Base-by-base conservation (phyloP, 1,139 yeast species). In the Yamadazyma siamensis region DNA sequence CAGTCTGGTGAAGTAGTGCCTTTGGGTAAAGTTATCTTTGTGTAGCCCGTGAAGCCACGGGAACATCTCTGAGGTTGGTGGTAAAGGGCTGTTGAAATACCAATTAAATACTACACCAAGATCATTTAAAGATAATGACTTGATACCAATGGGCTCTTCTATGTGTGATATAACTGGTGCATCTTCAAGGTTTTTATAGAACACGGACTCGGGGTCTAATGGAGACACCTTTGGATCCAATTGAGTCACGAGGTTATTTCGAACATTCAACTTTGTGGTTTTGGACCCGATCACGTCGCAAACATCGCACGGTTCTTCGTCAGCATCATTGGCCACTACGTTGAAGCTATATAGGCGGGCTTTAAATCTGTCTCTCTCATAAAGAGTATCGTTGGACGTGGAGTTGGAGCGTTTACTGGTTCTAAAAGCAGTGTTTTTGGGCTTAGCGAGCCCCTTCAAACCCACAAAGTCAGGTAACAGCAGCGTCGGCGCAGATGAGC, bases 11-110 rank as follows among this genome's bases (percentile, higher is more conserved):
- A 68, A 67, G 40, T 60, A 68, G 31, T 57, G 60, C 25, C 65
- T 53, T 44, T 75, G 81, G 3, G 79, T 74, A 39, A 60, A 61
- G 45, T 75, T 75, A 24, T 65, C 71, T 20, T 51, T 56, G 41
- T 75, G 76, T 15, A 78, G 57, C 0, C 95, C 94, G 52, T 88
- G 96, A 25, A 86, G 65, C 96, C 96, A 88, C 1, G 97, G 97
- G 47, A 88, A 89, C 70, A 88, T 75, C 6, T 50, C 54, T 16
- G 65, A 71, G 10, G 91, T 80, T 2, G 71, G 75, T 0, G 96
- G 95, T 21, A 87, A 59, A 1, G 76, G 72, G 6, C 67, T 55
- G 35, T 67, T 41, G 59, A 66, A 75, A 46, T 76, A 74, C 60
- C 66, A 62, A n/a, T 50, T 43, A 36, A 75, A 63, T 0, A 73